Evolutionary conservation across 805 yeast species (phyloP).

Genomic region (Clavispora asparagi): DNA sequence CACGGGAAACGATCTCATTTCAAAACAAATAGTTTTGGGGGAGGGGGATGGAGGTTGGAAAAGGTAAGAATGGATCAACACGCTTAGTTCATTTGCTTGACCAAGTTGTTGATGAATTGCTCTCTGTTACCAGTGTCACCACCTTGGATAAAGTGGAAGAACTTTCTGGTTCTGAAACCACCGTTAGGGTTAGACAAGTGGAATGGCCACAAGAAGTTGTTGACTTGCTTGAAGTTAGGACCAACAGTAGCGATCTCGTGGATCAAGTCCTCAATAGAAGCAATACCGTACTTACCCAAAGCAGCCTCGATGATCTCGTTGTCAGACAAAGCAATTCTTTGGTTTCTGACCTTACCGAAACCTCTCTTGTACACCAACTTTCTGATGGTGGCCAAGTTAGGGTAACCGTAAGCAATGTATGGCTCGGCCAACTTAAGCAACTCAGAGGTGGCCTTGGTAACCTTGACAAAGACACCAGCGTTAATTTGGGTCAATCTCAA

Average conservation of each 20-base stretch:
- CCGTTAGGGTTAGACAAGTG: slow-evolving; percentile 94
- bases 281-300: slow-evolving; percentile 90
- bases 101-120: slow-evolving; percentile 89
- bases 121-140: slow-evolving; percentile 99
- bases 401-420: slow-evolving; percentile 97
- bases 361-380: slow-evolving; percentile 96
- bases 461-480: slow-evolving; percentile 91
- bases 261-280: slow-evolving; percentile 87
- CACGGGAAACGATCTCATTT: neutral
- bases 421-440: slow-evolving; percentile 92
- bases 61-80: slow-evolving; percentile 3
- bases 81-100: slow-evolving; percentile 85
- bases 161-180: slow-evolving; percentile 98
- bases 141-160: slow-evolving; percentile 96
- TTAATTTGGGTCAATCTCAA: slow-evolving; percentile 90
- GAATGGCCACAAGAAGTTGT: slow-evolving; percentile 99
- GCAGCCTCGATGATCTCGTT: slow-evolving; percentile 82
- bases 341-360: slow-evolving; percentile 94
- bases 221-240: slow-evolving; percentile 97
- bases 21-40: neutral
- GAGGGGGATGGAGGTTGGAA: neutral
- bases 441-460: slow-evolving; percentile 93
- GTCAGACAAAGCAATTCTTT: slow-evolving; percentile 86
- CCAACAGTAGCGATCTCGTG: slow-evolving; percentile 96
- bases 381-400: slow-evolving; percentile 86